A percentile compares a stretch with the other conserved stretches of the same genome.
Conservation (phyloP, 2,329 filamentous ascomycete species). For the Emergomyces orientalis region DNA sequence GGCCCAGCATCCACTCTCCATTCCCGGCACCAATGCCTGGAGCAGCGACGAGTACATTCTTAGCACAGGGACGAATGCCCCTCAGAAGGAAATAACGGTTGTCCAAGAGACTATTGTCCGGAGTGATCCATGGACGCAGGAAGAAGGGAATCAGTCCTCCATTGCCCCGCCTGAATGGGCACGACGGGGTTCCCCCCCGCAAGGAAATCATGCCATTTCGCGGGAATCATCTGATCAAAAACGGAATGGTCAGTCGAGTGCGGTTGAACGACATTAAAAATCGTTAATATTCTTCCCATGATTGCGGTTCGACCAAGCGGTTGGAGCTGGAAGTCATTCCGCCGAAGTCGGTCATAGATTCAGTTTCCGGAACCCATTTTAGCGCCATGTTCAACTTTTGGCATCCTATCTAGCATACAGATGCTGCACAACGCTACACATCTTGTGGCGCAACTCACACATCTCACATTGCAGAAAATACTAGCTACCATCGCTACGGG, state of each 20-base stretch:
- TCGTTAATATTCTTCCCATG: background rate
- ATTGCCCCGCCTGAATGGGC: background rate
- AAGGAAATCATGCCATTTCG: background rate
- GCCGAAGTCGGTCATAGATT: background rate
- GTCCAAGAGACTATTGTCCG: slow-evolving; percentile 26
- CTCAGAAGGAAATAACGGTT: slow-evolving; percentile 25
- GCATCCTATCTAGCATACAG: background rate
- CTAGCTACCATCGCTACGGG: background rate
- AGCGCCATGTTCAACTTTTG: background rate
- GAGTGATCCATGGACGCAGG: slow-evolving; percentile 12
- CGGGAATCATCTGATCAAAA: background rate
- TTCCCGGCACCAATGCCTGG: slow-evolving; percentile 26
- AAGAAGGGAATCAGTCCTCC: background rate
- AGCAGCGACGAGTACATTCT: slow-evolving; percentile 22
- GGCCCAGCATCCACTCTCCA: slow-evolving; percentile 26
- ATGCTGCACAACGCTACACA: background rate
- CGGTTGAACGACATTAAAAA: background rate
- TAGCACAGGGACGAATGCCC: slow-evolving; percentile 15
- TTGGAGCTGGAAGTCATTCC: background rate
- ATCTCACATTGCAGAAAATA: background rate
- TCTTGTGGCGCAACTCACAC: background rate
- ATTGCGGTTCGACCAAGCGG: background rate
- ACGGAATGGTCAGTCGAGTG: background rate
- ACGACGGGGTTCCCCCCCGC: background rate
- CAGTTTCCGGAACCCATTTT: background rate